Base-by-base conservation (phyloP, 1,284 basidiomycete genomes). In the Cutaneotrichosporon cavernicola region DNA sequence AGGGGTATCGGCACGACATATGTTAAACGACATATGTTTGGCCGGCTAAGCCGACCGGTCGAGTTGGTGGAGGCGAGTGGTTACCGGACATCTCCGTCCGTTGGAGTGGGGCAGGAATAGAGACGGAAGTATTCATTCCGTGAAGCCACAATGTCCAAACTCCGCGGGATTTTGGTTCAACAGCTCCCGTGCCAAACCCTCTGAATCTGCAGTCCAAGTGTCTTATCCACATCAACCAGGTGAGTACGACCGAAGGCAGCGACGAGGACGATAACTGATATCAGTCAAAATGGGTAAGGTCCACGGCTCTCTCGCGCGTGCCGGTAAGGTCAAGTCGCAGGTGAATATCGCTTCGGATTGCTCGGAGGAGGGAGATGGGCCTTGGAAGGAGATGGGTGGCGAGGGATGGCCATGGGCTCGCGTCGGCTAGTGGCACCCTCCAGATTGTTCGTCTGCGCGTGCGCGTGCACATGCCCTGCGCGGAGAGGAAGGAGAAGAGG, bases 291-390 rank as follows among this genome's bases (percentile, higher is more conserved):
- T 84, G 84, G 84, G 84, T 77, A 84, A 85, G 81, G 96, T 97
- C 85, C 95, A 98, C 91, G 95, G 96, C 84, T 97, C 95, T 81
- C 93, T 98, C 85, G 95, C 95, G 84, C 95, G 96, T 88, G 95
- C 94, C 83, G 95, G 94, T 84, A 97, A 98, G 89, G 95, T 98
- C 88, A 97, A 92, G 86, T 92, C 90, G 76, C 93, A 97, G 84
- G 77, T 79, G 70, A 71, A 73, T 73, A 62, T 62, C 56, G 43
- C 7, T 58, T 26, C 49, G 26, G 53, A 14, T 51, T 43, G 63
- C 21, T 40, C 13, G 51, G 47, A 56, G 14, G 46, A 58, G 22
- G 4, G 14, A 61, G 52, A 36, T 7, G 58, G 56, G 21, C 26
- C 13, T n/a, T 22, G 34, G 56, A 21, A 32, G 56, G 16, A 32